Evolutionary conservation across 176 grass and related monocot species (phyloP).

Genomic region (Ampelocalamus luodianensis): DNA sequence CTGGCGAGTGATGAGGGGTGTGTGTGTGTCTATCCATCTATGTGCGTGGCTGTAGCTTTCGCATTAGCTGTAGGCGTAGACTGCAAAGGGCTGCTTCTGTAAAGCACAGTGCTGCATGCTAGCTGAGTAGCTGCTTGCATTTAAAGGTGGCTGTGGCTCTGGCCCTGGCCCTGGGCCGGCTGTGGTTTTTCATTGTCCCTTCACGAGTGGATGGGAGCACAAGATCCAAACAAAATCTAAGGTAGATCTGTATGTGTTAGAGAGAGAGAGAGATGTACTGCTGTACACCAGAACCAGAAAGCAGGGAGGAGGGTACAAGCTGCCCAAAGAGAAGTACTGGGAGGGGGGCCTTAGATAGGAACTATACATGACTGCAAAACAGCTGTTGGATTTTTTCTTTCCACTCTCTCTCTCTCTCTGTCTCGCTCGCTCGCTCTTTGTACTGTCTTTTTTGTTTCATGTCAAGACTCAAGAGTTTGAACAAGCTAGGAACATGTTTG

Average conservation of each 20-base stretch:
- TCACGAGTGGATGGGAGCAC: slow-evolving; percentile 60
- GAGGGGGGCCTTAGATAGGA: slow-evolving; percentile 44
- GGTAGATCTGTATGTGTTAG: slow-evolving; percentile 50
- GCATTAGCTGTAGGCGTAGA: not conserved
- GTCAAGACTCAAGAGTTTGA: slow-evolving; percentile 10
- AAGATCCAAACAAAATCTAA: slow-evolving; percentile 96
- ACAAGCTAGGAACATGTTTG: not conserved
- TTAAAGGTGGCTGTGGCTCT: slow-evolving; percentile 37
- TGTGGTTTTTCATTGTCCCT: slow-evolving; percentile 49
- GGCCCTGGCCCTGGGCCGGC: not conserved
- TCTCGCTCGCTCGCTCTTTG: slow-evolving; percentile 18
- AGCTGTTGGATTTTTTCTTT: slow-evolving; percentile 45
- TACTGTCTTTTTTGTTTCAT: slow-evolving; percentile 27
- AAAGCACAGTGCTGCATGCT: slow-evolving; percentile 38
- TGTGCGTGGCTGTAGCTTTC: not conserved
- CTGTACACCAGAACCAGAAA: not conserved
- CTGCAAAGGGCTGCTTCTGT: not conserved
- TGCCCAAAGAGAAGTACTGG: slow-evolving; percentile 59
- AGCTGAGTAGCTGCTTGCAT: slow-evolving; percentile 15
- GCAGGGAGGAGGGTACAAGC: slow-evolving; percentile 51
- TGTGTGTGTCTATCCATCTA: not conserved
- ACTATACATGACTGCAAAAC: slow-evolving; percentile 61
- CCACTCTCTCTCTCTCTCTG: not conserved
- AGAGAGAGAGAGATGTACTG: not conserved
- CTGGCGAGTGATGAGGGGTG: not conserved